These are phyloP conservation scores for Fraxinus sp. DNA, from an alignment of 305 asterid genomes.

Conservation along the genomic window DNA sequence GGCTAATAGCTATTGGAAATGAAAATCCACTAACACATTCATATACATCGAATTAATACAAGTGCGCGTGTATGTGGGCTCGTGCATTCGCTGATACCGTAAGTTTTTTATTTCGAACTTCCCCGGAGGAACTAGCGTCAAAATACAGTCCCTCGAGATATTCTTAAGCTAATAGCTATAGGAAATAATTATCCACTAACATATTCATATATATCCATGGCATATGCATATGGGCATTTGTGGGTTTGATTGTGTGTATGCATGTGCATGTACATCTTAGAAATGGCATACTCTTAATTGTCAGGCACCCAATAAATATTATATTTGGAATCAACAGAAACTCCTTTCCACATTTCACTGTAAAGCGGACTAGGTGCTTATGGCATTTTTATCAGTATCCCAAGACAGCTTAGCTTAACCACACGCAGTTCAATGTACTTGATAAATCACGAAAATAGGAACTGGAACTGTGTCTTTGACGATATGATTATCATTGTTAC, in stretches of 20 bases:
- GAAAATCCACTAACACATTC: background rate
- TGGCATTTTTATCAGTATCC: background rate
- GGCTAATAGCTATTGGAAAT: background rate
- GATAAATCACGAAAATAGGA: background rate
- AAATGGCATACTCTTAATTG: background rate
- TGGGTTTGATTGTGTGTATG: background rate
- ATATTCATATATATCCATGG: background rate
- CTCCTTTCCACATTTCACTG: background rate
- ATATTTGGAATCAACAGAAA: background rate
- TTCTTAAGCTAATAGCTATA: background rate
- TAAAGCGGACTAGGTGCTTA: background rate
- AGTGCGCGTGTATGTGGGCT: background rate
- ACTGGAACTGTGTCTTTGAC: background rate
- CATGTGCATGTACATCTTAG: background rate
- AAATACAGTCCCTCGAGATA: background rate
- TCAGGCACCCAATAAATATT: background rate
- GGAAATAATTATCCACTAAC: background rate
- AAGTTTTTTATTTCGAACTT: background rate
- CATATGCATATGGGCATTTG: background rate
- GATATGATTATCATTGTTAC: background rate
- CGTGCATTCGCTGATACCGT: background rate
- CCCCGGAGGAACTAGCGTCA: background rate
- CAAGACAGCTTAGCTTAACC: background rate
- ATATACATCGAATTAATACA: background rate
- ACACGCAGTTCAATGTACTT: background rate